Base-by-base conservation (phyloP, 768 basidiomycete species). In the Boletus coccyginus region DNA sequence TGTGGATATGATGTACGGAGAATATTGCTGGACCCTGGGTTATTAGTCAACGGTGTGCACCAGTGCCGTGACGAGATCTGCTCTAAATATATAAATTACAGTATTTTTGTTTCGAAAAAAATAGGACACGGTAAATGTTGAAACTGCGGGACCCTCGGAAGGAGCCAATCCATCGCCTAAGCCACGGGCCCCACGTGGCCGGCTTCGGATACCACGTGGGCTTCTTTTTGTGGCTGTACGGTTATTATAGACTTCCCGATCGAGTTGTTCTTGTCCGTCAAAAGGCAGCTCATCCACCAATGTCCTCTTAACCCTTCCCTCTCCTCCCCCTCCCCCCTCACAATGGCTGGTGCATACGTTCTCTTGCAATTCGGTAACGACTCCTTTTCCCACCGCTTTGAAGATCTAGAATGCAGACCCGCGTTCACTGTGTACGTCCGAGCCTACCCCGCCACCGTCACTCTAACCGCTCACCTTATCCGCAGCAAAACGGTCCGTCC, bases 331-430 rank as follows among this genome's bases (percentile, higher is more conserved):
- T 55, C 60, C 53, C 59, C 59, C 58, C 50, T 59, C 61, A 47
- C 27, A 56, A 77, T 78, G 77, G 56, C 75, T 11, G 62, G 60
- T 45, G 51, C 76, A 31, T 79, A 81, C 59, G 70, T 81, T 29
- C 80, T 90, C 48, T 74, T 84, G 49, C 87, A 90, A 66, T 86
- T 78, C 63, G 85, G 82, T n/a, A 74, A 77, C 46, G 81, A 90
- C 66, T 82, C 82, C 0, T 83, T 86, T 70, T 78, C 76, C 43
- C 80, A 82, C 52, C 72, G 72, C 33, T 89, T 83, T 62, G 79
- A 85, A 66, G 88, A 91, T 68, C 67, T 79, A 11, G 85, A 88
- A 59, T 78, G 80, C 35, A 78, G 81, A 36, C 73, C 75, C 24
- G 89, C 88, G 1, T 91, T 89, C 68, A 81, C 85, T 2, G 69